These are phyloP conservation scores for Ceratocystiopsis brevicomis DNA, from an alignment of 2,329 filamentous ascomycete genomes.

Conservation along the genomic window DNA sequence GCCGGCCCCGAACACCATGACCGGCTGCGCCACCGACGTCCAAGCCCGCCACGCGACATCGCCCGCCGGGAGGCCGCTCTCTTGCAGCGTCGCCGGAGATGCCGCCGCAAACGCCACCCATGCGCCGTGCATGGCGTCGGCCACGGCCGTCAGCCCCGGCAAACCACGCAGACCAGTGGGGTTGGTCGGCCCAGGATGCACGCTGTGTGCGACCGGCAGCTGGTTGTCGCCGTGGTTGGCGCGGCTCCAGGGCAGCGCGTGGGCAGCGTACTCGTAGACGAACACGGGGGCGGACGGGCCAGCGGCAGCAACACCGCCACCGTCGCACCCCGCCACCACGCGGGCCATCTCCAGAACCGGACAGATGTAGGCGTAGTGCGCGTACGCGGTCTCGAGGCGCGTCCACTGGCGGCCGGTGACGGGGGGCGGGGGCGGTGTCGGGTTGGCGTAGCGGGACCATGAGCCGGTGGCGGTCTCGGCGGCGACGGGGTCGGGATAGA, in stretches of 20 bases:
- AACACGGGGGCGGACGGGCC: constrained; percentile 19
- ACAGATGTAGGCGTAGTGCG: constrained; percentile 44
- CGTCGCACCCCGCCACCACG: too few relatives aligned
- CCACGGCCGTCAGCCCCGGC: constrained; percentile 20
- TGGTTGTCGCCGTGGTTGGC: constrained; percentile 31
- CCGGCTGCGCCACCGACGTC: constrained; percentile 1
- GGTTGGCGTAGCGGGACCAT: constrained; percentile 11
- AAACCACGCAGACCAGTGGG: constrained; percentile 12
- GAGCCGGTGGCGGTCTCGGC: background rate
- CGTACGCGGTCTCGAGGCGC: constrained; percentile 40
- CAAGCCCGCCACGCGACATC: background rate
- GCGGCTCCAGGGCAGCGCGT: constrained; percentile 17
- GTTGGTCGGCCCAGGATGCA: constrained; percentile 4
- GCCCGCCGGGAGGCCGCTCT: too few relatives aligned
- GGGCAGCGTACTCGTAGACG: constrained; percentile 41
- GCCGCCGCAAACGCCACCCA: constrained; percentile 20
- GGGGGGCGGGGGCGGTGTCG: constrained; percentile 18
- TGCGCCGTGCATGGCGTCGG: constrained; percentile 23
- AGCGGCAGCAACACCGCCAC: too few relatives aligned
- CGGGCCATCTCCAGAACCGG: constrained; percentile 42
- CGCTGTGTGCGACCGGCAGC: constrained; percentile 24
- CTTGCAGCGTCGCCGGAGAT: too few relatives aligned
- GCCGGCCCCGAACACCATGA: constrained; percentile 35
- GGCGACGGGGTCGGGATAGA: constrained; percentile 42
- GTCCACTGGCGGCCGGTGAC: constrained; percentile 33